Conservation (phyloP, 768 basidiomycete species). For the Suillus decipiens region DNA sequence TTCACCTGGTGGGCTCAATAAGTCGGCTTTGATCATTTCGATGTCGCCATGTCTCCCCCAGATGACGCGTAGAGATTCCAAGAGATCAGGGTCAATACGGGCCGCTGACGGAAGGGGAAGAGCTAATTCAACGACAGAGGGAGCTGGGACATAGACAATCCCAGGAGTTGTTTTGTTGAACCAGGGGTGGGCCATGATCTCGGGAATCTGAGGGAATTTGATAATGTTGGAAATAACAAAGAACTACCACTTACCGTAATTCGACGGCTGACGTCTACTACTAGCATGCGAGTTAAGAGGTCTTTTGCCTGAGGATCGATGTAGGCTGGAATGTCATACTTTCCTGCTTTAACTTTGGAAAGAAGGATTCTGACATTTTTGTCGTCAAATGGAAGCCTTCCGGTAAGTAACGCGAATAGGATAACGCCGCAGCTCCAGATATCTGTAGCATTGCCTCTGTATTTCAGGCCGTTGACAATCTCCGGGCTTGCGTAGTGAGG, state of each 20-base stretch:
- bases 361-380: conserved; percentile 78
- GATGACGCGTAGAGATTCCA: conserved; percentile 78
- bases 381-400: conserved; percentile 93
- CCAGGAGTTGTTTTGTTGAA: conserved; percentile 53
- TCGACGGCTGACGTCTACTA: conserved; percentile 76
- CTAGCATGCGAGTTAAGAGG: conserved; percentile 83
- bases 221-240: conserved; percentile 10
- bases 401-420: conserved; percentile 86
- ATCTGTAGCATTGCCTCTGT: conserved; percentile 87
- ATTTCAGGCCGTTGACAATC: conserved; percentile 89
- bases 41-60: conserved; percentile 76
- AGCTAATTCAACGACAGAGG: conserved; percentile 68
- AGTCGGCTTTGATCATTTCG: conserved; percentile 59
- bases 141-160: conserved; percentile 51
- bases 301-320: conserved; percentile 85
- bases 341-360: conserved; percentile 83
- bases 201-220: conserved; percentile 62
- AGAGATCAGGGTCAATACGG: conserved; percentile 74
- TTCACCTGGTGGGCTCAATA: conserved; percentile 67
- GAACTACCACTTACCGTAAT: conserved; percentile 64
- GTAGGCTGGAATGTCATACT: conserved; percentile 79
- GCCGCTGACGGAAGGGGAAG: conserved; percentile 66
- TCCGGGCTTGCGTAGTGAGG: conserved; percentile 98
- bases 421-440: conserved; percentile 98
- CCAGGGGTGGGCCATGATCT: conserved; percentile 89